Evolutionary conservation across 768 basidiomycete genomes (phyloP).

Genomic region (Lactarius sanguifluus): DNA sequence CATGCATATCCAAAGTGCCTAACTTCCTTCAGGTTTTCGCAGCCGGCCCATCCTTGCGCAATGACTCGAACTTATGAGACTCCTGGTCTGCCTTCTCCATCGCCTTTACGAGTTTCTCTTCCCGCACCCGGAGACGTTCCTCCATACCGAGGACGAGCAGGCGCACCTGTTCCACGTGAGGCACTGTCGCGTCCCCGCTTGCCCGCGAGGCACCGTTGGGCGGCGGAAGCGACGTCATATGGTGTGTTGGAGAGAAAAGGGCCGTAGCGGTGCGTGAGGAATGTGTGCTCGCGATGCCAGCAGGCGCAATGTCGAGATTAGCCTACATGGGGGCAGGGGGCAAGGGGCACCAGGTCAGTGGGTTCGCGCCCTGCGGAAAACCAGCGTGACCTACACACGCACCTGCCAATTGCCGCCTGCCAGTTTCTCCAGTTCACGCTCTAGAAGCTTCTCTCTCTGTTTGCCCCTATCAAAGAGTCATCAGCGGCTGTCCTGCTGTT

Average conservation of each 20-base stretch:
- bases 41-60: conserved; percentile 36
- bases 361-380: not conserved
- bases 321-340: conserved; percentile 35
- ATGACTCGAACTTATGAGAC: conserved; percentile 50
- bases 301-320: conserved; percentile 41
- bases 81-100: conserved; percentile 62
- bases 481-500: not conserved
- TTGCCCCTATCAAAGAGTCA: conserved; percentile 43
- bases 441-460: conserved; percentile 73
- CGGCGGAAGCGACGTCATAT: not conserved
- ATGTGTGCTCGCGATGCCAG: conserved; percentile 34
- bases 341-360: not conserved
- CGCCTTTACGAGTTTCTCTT: conserved; percentile 59
- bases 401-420: conserved; percentile 87
- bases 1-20: not conserved
- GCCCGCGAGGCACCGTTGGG: conserved; percentile 15
- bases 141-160: conserved; percentile 75
- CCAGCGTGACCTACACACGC: conserved; percentile 25
- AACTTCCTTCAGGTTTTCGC: conserved; percentile 17
- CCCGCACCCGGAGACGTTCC: conserved; percentile 60
- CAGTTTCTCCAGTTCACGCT: conserved; percentile 65
- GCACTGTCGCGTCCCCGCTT: conserved; percentile 44
- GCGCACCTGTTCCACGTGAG: conserved; percentile 68
- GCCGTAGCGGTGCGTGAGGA: conserved; percentile 34
- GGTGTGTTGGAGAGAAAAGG: conserved; percentile 31